Percentiles rank a stretch among this genome's conserved stretches.
Conservation (phyloP, 306 rosid species). For the Vigna unguiculata region DNA sequence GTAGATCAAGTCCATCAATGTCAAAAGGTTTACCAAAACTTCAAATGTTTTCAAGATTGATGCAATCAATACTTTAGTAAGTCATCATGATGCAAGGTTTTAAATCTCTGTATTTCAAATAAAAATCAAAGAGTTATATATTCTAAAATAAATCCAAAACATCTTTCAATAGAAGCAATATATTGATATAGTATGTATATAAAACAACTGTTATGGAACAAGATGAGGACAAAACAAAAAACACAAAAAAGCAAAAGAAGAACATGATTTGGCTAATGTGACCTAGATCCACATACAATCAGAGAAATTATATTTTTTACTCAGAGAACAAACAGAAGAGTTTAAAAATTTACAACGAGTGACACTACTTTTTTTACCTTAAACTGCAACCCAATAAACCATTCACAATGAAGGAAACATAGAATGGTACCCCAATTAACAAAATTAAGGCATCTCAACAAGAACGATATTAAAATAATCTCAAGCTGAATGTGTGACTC, state of each 20-base stretch:
- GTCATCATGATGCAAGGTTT: too few species aligned
- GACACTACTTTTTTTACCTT: not conserved
- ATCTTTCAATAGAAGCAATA: not conserved
- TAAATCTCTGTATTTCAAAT: too few species aligned
- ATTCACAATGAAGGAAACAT: not conserved
- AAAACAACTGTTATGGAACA: not conserved
- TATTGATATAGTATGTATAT: not conserved
- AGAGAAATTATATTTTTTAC: not conserved
- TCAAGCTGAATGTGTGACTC: too few species aligned
- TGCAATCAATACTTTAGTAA: too few species aligned
- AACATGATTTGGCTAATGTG: not conserved
- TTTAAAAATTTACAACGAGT: not conserved
- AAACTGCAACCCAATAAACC: not conserved
- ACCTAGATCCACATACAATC: not conserved
- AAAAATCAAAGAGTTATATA: too few species aligned
- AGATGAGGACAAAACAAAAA: not conserved
- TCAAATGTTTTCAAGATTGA: too few species aligned
- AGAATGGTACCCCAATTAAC: not conserved
- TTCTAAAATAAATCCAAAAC: too few species aligned
- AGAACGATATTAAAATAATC: too few species aligned
- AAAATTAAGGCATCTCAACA: too few species aligned
- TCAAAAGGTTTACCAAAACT: too few species aligned
- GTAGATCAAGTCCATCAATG: not conserved
- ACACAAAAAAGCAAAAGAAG: not conserved
- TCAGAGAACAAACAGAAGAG: not conserved